Conservation (phyloP, 345 rosid genomes). For the Reutealis trisperma region DNA sequence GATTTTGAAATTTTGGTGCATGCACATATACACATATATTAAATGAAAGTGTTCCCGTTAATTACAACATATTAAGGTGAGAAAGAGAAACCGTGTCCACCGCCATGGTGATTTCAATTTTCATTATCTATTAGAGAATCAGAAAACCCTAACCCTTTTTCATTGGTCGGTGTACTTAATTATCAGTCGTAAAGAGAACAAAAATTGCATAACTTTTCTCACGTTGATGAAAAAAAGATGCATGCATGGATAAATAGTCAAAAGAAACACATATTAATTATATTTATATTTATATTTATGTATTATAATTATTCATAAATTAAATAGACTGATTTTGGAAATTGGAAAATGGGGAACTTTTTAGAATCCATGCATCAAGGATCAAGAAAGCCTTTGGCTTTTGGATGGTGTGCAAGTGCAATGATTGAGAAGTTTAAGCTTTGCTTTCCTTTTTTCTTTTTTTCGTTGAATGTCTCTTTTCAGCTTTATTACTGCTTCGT, state of each 20-base stretch:
- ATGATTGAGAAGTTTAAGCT: slow-evolving; percentile 13
- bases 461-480: no score
- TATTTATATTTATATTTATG: no score
- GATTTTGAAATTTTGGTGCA: no score
- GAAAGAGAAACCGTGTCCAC: neutral
- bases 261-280: neutral
- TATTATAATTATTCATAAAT: no score
- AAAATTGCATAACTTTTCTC: neutral
- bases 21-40: no score
- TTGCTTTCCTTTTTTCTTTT: neutral
- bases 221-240: slow-evolving; percentile 5
- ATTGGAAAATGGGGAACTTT: neutral
- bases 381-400: no score
- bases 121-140: neutral
- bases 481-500: no score
- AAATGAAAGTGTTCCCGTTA: no score
- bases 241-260: slow-evolving; percentile 14
- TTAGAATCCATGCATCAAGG: neutral
- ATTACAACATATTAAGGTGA: no score
- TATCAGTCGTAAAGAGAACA: neutral
- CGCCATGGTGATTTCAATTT: neutral
- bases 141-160: neutral
- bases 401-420: neutral
- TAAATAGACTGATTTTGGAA: neutral
- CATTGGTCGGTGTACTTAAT: neutral